phyloP scores from a whole-genome alignment of 495 filamentous ascomycete species.

The Parathielavia hyrcaniae region DNA sequence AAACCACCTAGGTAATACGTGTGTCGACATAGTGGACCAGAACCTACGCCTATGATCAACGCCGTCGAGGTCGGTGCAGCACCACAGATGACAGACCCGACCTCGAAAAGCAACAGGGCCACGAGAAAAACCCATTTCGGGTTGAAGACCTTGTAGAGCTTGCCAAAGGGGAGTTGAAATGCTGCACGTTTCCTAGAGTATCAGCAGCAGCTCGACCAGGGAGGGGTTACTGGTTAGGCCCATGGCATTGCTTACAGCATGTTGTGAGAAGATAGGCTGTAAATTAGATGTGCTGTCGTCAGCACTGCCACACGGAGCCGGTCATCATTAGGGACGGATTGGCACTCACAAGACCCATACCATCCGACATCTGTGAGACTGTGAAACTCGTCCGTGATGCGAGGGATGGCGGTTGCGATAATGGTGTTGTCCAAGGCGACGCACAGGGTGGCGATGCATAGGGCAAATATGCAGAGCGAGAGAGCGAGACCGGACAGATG shows the following conservation, averaged over 20 bases:
- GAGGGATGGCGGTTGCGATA: slow-evolving; percentile 31
- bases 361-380: slow-evolving; percentile 49
- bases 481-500: too few relatives aligned
- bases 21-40: too few relatives aligned
- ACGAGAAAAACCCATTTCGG: slow-evolving; percentile 40
- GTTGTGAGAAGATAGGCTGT: too few relatives aligned
- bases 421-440: too few relatives aligned
- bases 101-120: slow-evolving; percentile 42
- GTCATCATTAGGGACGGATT: too few relatives aligned
- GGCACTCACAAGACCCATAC: slow-evolving; percentile 44
- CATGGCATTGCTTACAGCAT: too few relatives aligned
- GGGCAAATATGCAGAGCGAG: too few relatives aligned
- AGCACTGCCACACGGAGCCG: too few relatives aligned
- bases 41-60: slow-evolving; percentile 53
- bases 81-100: slow-evolving; percentile 49
- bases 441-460: too few relatives aligned
- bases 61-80: slow-evolving; percentile 43
- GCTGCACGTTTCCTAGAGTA: slow-evolving; percentile 48
- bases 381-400: slow-evolving; percentile 46
- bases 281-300: too few relatives aligned
- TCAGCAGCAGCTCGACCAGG: slow-evolving; percentile 35
- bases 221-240: too few relatives aligned
- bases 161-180: slow-evolving; percentile 33
- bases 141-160: slow-evolving; percentile 38
- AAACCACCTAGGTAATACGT: too few relatives aligned